Evolutionary conservation across 2,329 filamentous ascomycete genomes (phyloP), one percentile per base, ranked within the genome.

Genomic region (Colletotrichum salicis): DNA sequence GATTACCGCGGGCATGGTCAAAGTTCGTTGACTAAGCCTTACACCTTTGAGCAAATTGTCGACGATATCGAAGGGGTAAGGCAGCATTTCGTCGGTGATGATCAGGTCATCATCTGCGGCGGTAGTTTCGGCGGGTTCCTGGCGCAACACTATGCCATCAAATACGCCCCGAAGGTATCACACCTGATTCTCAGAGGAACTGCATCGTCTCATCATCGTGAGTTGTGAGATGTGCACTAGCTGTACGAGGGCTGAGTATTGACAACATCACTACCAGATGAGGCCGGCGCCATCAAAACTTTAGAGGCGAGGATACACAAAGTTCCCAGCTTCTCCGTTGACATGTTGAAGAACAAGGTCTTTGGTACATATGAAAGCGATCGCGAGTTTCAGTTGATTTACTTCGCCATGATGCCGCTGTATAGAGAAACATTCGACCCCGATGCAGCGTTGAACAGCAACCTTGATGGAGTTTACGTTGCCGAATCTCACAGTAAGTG

Each of bases 91-190:
- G 74, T 74, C 2, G 77, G 75, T 1, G 64, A 66, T 0, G 55
- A 72, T 24, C 73, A 77, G 15, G 77, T 76, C 13, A 77, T 83
- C 37, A 77, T 84, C 27, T 80, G 79, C 15, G 82, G 81, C 10
- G 82, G 82, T 2, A 82, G 81, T 67, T 84, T 84, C 56, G 82
- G 82, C 11, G 82, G 81, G 0, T 84, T 80, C 48, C 72, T 84
- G 5, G 82, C 82, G 0, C 79, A 81, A 70, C 79, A 82, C 5
- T 84, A 83, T 69, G 80, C 81, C 13, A 82, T 83, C 66, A 78
- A 79, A 35, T 82, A 83, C 61, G 74, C 79, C 1, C 41, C 76
- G 0, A 69, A 76, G 2, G 77, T 83, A 1, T 77, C 76, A 6
- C 75, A 80, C 61, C 63, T 83, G 57, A 78, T 83, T 29, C 75